Evolutionary conservation across 1,139 yeast species (phyloP), one percentile per base, ranked within the genome.

Genomic region (Lodderomyces theae): DNA sequence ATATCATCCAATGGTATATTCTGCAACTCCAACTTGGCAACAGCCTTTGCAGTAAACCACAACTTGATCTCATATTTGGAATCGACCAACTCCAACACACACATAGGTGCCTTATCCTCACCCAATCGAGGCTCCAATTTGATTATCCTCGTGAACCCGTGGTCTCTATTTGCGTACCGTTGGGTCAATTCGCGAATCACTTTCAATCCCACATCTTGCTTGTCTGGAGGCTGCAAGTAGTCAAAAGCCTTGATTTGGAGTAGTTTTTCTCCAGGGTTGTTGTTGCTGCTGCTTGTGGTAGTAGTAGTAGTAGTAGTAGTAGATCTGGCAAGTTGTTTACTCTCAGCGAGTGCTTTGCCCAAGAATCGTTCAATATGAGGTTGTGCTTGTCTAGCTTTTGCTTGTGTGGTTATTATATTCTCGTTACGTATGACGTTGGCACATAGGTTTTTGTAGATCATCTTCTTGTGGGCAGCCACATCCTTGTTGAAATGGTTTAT

Each of bases 51-150:
- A 16, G 80, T 74, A 56, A 80, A 69, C 80, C 95, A 86, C 51
- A 81, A 77, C 53, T 83, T 80, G 69, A 86, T 75, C 57, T 88
- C 96, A 51, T 80, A 76, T 23, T 77, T 77, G 0, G 75, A 66
- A 51, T 86, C 96, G 2, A 92, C 95, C 40, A 94, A 70, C 62
- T 94, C 98, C 42, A 94, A 60, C 12, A 92, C 82, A 2, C 95
- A 82, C 74, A 86, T 92, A 17, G 94, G 92, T 0, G 97, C 96
- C 49, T 83, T 85, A 60, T 94, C 98, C 51, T 92, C 94, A 8
- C 76, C 76, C 40, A 84, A 64, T 52, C 98, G 74, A 24, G 94
- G 89, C 61, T 92, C 97, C 48, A 94, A 69, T 53, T 79, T 82
- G 51, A 90, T 67, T 44, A 90, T 79, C 50, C 98, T 77, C 11